phyloP scores from a whole-genome alignment of 208 protist genomes.

The Lotmaria passim region DNA sequence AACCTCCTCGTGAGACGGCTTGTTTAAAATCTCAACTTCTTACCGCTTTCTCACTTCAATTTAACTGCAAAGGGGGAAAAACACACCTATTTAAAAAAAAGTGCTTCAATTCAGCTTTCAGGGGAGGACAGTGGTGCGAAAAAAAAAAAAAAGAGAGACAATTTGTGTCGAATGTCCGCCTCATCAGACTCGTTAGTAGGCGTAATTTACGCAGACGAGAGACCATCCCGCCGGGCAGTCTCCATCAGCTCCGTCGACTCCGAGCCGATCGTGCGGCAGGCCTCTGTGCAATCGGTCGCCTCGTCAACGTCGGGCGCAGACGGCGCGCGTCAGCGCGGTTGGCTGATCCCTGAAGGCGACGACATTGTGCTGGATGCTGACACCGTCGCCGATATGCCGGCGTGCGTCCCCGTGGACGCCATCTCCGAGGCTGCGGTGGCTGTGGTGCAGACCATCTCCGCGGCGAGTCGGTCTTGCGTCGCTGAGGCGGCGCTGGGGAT shows the following conservation, averaged over 20 bases:
- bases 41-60: too few relatives aligned
- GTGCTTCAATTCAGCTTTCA: too few relatives aligned
- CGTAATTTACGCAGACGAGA: slow-evolving; percentile 40
- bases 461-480: slow-evolving; percentile 36
- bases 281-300: slow-evolving; percentile 23
- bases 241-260: slow-evolving; percentile 89
- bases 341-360: slow-evolving; percentile 26
- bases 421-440: slow-evolving; percentile 70
- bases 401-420: slow-evolving; percentile 40
- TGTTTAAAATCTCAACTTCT: too few relatives aligned
- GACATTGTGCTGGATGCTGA: slow-evolving; percentile 25
- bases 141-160: not conserved
- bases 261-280: slow-evolving; percentile 55
- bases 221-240: slow-evolving; percentile 42
- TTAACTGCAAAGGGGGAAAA: too few relatives aligned
- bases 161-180: slow-evolving; percentile 9
- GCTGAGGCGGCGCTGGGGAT: slow-evolving; percentile 50
- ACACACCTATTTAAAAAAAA: too few relatives aligned
- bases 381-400: slow-evolving; percentile 3
- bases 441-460: slow-evolving; percentile 38
- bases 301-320: slow-evolving; percentile 11
- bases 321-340: not conserved
- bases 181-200: slow-evolving; percentile 16
- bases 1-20: too few relatives aligned
- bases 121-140: too few relatives aligned